phyloP scores from a whole-genome alignment of 306 rosid species.

The Medicago arabica region DNA sequence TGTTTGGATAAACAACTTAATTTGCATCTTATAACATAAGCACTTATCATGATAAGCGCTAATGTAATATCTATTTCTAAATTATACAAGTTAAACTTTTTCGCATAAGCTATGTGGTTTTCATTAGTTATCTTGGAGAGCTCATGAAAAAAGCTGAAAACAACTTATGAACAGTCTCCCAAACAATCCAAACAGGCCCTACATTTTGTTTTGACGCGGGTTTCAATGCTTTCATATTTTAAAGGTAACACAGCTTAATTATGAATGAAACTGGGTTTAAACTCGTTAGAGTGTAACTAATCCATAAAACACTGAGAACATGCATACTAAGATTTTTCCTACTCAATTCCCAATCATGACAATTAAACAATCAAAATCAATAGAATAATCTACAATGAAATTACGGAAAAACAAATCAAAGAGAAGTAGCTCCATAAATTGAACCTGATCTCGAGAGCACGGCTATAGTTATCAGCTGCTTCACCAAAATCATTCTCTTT shows the following conservation, averaged over 20 bases:
- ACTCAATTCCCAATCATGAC: constrained; percentile 4
- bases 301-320: constrained; percentile 10
- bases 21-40: too few species aligned
- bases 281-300: background rate
- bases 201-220: background rate
- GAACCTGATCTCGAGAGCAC: constrained; percentile 95
- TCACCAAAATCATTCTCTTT: constrained; percentile 69
- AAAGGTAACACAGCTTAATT: background rate
- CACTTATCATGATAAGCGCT: too few species aligned
- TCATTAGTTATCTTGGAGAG: too few species aligned
- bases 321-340: background rate
- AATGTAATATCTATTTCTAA: too few species aligned
- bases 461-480: constrained; percentile 89
- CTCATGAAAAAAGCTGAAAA: too few species aligned
- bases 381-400: background rate
- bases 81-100: too few species aligned
- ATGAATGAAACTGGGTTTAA: background rate
- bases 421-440: background rate
- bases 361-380: background rate
- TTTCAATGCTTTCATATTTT: background rate
- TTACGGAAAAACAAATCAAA: background rate
- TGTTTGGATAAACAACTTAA: too few species aligned
- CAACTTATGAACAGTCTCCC: too few species aligned
- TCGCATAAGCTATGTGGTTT: too few species aligned
- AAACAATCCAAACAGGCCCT: too few species aligned